Evolutionary conservation across 768 basidiomycete genomes (phyloP).

Genomic region (Thelephora ganbajun): DNA sequence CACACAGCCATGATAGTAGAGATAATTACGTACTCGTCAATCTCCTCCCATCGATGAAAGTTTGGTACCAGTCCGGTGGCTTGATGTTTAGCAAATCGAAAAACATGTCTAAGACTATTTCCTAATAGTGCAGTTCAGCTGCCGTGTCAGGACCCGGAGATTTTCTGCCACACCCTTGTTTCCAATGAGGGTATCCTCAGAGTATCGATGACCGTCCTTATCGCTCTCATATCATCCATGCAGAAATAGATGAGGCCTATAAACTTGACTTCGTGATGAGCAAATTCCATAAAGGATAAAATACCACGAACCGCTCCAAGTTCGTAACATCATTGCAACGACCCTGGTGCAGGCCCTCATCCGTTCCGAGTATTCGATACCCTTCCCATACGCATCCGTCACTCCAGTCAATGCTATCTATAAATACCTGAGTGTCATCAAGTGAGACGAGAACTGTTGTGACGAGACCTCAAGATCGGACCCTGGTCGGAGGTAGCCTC

Average conservation of each 20-base stretch:
- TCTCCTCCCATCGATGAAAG: conserved; percentile 80
- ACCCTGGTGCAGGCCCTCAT: conserved; percentile 69
- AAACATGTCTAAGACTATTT: conserved; percentile 87
- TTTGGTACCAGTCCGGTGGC: conserved; percentile 83
- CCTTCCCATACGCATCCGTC: conserved; percentile 86
- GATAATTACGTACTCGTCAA: conserved; percentile 55
- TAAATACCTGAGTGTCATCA: neutral
- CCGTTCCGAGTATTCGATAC: conserved; percentile 60
- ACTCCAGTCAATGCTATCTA: conserved; percentile 81
- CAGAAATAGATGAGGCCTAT: conserved; percentile 86
- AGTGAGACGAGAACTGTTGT: neutral
- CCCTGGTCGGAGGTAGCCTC: conserved; percentile 66
- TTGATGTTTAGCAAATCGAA: conserved; percentile 89
- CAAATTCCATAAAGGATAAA: neutral
- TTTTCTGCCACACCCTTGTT: conserved; percentile 46
- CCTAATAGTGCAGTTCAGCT: conserved; percentile 30
- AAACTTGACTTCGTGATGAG: neutral
- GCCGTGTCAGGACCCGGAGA: neutral
- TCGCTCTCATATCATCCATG: conserved; percentile 76
- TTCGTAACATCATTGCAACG: conserved; percentile 71
- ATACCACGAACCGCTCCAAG: conserved; percentile 76
- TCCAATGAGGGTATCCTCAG: conserved; percentile 81
- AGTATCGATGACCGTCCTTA: conserved; percentile 73
- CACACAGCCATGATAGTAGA: neutral
- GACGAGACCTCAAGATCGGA: conserved; percentile 73